Base-by-base conservation (phyloP, 139 green algal species). In the Closterium sp. region DNA sequence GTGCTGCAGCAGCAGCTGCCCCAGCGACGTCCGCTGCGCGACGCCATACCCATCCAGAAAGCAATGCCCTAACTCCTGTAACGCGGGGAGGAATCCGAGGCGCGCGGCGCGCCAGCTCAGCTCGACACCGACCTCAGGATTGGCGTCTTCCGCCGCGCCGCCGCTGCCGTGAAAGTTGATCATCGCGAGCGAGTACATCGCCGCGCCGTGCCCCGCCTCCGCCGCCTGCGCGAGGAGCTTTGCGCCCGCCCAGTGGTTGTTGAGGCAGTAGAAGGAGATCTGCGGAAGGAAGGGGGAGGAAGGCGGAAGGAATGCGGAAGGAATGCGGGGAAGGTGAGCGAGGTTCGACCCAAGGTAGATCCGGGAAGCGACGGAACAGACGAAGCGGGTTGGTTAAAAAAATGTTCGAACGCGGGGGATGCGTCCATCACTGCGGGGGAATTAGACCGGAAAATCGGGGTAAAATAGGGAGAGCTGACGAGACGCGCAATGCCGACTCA, bases 161-260 rank as follows among this genome's bases (percentile, higher is more conserved):
- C 89, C 92, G 92, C 89, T 93, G 76, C 92, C 92, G 66, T 94
- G 94, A 90, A 94, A 94, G 36, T 94, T 55, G 32, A 94, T 92
- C 8, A 94, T 91, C 25, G 92, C 89, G 21, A 94, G 38, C 3
- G 92, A 34, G 85, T 94, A 86, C 28, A 87, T n/a, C 25, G 92
- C 92, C 23, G 34, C 76, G 16, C 25, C 25, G 64, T 93, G 90
- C 28, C 85, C 90, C 8, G n/a, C 34, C 12, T 94, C 34, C n/a
- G 92, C 92, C n/a, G 92, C 92, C 9, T 89, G 16, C 81, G 89
- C 84, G 31, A 94, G 88, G 21, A 94, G 84, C 25, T 28, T 33
- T 31, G 89, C 89, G 91, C 91, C 91, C 16, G 28, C 33, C 83
- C 64, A 85, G 34, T 64, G 84, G 8, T 90, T 30, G 23, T 92